Conservation (phyloP, 495 filamentous ascomycete genomes). For the Neurospora tetrasperma region DNA sequence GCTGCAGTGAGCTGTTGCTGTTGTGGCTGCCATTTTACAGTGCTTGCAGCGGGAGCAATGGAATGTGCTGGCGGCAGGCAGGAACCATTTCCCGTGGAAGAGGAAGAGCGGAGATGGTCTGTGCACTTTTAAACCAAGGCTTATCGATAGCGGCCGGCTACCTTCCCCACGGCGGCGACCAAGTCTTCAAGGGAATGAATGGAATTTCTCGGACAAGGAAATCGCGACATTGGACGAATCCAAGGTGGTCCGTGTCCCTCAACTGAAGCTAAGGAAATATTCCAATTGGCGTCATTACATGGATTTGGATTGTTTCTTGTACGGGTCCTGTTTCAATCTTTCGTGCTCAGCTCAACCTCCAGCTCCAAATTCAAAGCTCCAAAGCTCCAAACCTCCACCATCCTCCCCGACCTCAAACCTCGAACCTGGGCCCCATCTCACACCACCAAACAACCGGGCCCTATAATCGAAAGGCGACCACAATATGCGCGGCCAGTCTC, state of each 20-base stretch:
- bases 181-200: background rate
- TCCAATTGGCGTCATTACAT: background rate
- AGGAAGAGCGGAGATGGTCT: background rate
- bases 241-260: background rate
- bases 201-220: background rate
- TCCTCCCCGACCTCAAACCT: background rate
- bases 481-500: constrained; percentile 22
- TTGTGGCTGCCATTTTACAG: background rate
- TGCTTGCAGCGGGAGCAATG: background rate
- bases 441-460: too few species aligned
- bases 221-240: background rate
- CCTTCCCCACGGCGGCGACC: background rate
- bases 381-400: background rate
- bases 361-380: background rate
- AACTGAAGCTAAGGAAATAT: too few species aligned
- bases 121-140: background rate
- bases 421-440: too few species aligned
- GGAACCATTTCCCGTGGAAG: background rate
- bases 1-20: background rate
- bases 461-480: background rate
- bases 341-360: background rate
- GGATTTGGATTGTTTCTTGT: background rate
- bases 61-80: background rate
- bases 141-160: background rate
- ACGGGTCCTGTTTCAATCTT: background rate